These are phyloP conservation scores for Artemisia argyi DNA, from an alignment of 129 eudicot species.

Conservation along the genomic window DNA sequence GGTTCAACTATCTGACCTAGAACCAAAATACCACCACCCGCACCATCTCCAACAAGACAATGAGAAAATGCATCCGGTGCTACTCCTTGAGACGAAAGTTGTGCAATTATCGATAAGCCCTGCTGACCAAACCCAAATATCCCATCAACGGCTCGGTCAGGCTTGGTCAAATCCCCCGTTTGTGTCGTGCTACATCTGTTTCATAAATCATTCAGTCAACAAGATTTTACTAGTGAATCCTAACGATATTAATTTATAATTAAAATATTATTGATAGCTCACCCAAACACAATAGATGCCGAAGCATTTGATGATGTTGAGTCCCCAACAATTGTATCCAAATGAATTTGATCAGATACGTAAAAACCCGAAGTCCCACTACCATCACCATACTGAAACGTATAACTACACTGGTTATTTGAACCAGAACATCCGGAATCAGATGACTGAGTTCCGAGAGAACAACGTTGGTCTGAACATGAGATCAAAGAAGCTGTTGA, in stretches of 20 bases:
- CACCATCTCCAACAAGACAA: constrained; percentile 76
- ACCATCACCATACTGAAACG: constrained; percentile 94
- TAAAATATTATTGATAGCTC: constrained; percentile 18
- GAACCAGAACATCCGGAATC: constrained; percentile 67
- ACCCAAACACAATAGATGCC: constrained; percentile 88
- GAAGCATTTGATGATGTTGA: constrained; percentile 58
- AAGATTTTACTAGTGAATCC: no score
- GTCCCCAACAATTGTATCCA: constrained; percentile 70
- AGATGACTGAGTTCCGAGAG: constrained; percentile 61
- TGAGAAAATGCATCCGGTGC: constrained; percentile 84
- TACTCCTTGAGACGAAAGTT: constrained; percentile 80
- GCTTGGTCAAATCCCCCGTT: constrained; percentile 84
- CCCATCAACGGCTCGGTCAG: constrained; percentile 96
- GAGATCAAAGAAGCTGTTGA: constrained; percentile 57
- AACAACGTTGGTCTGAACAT: constrained; percentile 84
- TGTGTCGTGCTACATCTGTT: constrained; percentile 88
- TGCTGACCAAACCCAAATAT: constrained; percentile 98
- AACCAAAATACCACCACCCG: constrained; percentile 92
- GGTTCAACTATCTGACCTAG: constrained; percentile 94
- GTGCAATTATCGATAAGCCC: constrained; percentile 86
- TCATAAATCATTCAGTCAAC: neutral
- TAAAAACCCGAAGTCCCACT: constrained; percentile 90
- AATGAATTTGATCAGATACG: constrained; percentile 66
- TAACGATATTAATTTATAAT: no score
- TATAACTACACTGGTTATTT: constrained; percentile 71